Percentiles rank a stretch among this genome's conserved stretches.
phyloP scores from a whole-genome alignment of 164 flowering plant species.

The Vitis cinerea region DNA sequence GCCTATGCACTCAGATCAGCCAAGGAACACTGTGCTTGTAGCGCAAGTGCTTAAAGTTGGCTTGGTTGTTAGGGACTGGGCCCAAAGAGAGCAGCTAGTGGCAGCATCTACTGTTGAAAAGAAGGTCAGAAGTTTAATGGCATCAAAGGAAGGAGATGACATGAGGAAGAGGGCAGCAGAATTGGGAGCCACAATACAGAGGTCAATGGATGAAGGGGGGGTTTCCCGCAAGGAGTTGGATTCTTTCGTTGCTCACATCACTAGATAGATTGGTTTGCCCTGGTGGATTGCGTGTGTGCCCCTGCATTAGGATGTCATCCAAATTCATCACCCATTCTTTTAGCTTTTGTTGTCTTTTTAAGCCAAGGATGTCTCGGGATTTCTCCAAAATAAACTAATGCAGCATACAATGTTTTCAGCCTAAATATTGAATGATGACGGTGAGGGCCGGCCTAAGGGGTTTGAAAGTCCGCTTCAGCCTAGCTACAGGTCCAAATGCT shows the following conservation, averaged over 20 bases:
- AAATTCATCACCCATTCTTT: no score
- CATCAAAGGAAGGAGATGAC: slow-evolving; percentile 42
- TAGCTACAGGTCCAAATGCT: no score
- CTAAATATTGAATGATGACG: no score
- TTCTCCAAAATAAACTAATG: no score
- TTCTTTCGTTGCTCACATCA: slow-evolving; percentile 50
- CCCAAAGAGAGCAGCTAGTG: slow-evolving; percentile 25
- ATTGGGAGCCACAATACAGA: slow-evolving; percentile 27
- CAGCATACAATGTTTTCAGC: no score
- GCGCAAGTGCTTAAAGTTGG: slow-evolving; percentile 46
- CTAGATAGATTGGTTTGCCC: slow-evolving; percentile 35
- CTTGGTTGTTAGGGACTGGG: slow-evolving; percentile 45
- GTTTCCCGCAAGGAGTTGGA: slow-evolving; percentile 41
- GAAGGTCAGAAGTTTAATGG: slow-evolving; percentile 46
- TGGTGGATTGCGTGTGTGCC: slow-evolving; percentile 23
- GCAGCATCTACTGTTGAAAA: slow-evolving; percentile 15
- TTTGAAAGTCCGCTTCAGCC: no score
- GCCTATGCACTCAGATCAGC: slow-evolving; percentile 89
- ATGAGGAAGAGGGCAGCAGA: slow-evolving; percentile 48
- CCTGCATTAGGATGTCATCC: no score
- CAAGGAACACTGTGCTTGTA: slow-evolving; percentile 45
- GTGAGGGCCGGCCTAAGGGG: no score
- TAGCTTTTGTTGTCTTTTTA: no score
- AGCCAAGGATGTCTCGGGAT: no score
- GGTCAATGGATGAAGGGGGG: slow-evolving; percentile 38